phyloP scores from a whole-genome alignment of 1,139 yeast species.

The Nakaseomyces uthaithaninus region DNA sequence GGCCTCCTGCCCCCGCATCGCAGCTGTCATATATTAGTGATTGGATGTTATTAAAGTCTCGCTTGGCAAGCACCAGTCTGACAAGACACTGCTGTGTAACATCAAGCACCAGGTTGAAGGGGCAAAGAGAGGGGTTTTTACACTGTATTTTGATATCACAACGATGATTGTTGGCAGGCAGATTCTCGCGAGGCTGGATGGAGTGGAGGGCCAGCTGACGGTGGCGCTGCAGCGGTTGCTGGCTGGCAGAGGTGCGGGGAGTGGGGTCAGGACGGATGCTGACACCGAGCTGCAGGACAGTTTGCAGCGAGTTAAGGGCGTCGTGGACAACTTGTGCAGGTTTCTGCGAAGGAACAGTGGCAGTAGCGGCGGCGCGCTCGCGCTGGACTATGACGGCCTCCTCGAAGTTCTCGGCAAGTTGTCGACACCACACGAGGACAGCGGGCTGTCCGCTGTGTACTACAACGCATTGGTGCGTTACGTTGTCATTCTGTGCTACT shows the following conservation, averaged over 20 bases:
- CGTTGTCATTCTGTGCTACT: slow-evolving; percentile 18
- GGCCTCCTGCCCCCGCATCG: too few relatives aligned
- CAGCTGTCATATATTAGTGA: too few relatives aligned
- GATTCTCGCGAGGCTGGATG: neutral
- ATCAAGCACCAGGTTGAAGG: too few relatives aligned
- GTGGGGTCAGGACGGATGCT: neutral
- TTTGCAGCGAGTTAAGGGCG: slow-evolving; percentile 10
- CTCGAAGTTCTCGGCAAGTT: neutral
- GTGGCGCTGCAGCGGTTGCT: neutral
- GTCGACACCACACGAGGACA: neutral
- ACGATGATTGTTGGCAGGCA: slow-evolving; percentile 2
- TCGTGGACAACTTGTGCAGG: slow-evolving; percentile 4
- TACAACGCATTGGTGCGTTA: slow-evolving; percentile 13
- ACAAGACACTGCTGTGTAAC: too few relatives aligned
- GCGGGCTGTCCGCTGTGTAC: neutral
- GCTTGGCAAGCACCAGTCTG: too few relatives aligned
- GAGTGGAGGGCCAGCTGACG: neutral
- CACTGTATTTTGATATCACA: too few relatives aligned
- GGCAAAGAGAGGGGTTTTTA: too few relatives aligned
- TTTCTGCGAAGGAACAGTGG: neutral
- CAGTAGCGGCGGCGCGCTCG: neutral
- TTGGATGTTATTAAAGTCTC: too few relatives aligned
- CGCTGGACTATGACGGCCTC: neutral
- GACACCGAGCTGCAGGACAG: slow-evolving; percentile 8
- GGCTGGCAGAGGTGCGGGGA: neutral